Base-by-base conservation (phyloP, 495 filamentous ascomycete genomes). In the Lasiosphaeria hispida region DNA sequence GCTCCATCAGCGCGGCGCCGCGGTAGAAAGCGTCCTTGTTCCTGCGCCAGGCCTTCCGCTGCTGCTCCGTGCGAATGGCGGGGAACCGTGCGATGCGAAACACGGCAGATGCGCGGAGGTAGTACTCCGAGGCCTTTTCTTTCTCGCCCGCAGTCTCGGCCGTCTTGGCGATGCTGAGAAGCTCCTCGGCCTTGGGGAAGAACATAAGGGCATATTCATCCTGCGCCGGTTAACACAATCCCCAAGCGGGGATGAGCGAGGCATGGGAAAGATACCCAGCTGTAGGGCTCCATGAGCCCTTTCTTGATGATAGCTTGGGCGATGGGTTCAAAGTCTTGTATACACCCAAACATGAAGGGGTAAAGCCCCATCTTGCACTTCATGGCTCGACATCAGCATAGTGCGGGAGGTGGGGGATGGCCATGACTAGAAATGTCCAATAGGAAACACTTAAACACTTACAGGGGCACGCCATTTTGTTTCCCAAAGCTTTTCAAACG, bases 41-140 rank as follows among this genome's bases (percentile, higher is more conserved):
- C 48, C 73, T 63, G 5, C 73, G 58, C 81, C 87, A 90, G 3
- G 87, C 85, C 13, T 74, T 55, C 0, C 73, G 65, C 69, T 88
- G 83, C 14, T 76, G 65, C 11, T 63, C 63, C 10, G 74, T 76
- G 15, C 70, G 71, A 0, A 75, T 75, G 10, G 64, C 58, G 1
- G 74, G 75, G 65, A 89, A 90, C 7, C 88, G 82, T 1, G 84
- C 75, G 58, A 90, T 90, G 44, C 88, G 82, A 65, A 87, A 89
- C 36, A 90, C 74, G 15, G 86, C 85, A 0, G 86, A 85, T 6
- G 80, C 83, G 7, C 87, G 84, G 14, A 72, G 71, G 66, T 85
- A 88, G 48, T 86, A 77, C 55, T 87, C 83, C 0, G 77, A 77
- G 0, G 87, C 87, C 23, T 70, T 73, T n/a, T 70, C 67, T 19